phyloP scores from a whole-genome alignment of 2,329 filamentous ascomycete genomes.

The Diaporthe destruens region DNA sequence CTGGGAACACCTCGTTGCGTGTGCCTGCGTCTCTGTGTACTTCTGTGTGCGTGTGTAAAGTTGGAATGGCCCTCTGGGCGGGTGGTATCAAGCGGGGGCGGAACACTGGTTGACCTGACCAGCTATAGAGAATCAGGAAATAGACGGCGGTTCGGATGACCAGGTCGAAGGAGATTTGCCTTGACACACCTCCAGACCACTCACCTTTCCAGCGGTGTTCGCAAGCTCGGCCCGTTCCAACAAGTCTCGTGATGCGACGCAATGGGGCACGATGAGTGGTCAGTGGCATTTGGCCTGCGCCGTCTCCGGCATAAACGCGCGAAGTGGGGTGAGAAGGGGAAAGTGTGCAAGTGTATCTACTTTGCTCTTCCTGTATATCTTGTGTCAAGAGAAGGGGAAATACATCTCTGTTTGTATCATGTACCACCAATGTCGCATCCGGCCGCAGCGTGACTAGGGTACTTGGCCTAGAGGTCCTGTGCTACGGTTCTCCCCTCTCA shows the following conservation, averaged over 20 bases:
- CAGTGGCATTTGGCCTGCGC: neutral
- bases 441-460: neutral
- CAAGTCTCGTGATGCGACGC: neutral
- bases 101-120: conserved; percentile 23
- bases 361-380: conserved; percentile 27
- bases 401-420: conserved; percentile 35
- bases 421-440: conserved; percentile 33
- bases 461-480: neutral
- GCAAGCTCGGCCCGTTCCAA: neutral
- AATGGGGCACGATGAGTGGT: neutral
- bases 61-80: conserved; percentile 1
- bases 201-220: neutral
- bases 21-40: neutral
- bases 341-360: conserved; percentile 14
- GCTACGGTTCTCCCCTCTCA: neutral
- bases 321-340: neutral
- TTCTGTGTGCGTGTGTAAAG: conserved; percentile 7
- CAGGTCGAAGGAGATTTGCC: neutral
- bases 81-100: neutral
- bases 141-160: conserved; percentile 27
- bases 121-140: conserved; percentile 34
- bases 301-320: neutral
- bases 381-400: neutral
- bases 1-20: neutral
- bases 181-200: conserved; percentile 10